These are phyloP conservation scores for Galerina sulciceps DNA, from an alignment of 768 basidiomycete genomes.

Conservation along the genomic window DNA sequence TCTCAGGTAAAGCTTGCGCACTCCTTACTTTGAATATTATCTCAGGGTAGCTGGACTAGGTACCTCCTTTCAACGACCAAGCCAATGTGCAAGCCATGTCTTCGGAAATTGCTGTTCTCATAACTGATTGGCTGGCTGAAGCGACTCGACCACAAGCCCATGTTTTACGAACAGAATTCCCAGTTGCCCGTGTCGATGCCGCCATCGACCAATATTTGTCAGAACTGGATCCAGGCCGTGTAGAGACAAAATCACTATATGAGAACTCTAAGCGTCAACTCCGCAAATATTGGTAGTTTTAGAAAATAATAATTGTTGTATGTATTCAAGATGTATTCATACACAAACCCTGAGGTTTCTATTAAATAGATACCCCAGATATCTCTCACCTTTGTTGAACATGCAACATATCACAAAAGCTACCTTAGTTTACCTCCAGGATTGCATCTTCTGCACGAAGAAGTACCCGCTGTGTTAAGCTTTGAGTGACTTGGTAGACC, in stretches of 20 bases:
- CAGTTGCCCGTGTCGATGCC: conserved; percentile 75
- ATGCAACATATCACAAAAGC: no score
- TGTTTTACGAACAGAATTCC: conserved; percentile 67
- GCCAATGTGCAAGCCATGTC: conserved; percentile 80
- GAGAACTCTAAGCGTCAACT: conserved; percentile 75
- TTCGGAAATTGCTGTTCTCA: conserved; percentile 79
- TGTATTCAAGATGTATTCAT: conserved; percentile 12
- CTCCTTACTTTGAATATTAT: not conserved
- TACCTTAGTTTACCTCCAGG: conserved; percentile 62
- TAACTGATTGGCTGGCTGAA: conserved; percentile 81
- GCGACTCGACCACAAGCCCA: conserved; percentile 75
- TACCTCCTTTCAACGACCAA: conserved; percentile 85
- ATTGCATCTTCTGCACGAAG: conserved; percentile 81
- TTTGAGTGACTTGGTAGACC: conserved; percentile 70
- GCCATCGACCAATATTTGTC: conserved; percentile 76
- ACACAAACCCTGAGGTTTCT: conserved; percentile 2
- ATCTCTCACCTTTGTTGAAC: not conserved
- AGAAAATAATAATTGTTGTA: conserved; percentile 14
- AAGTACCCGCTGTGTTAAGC: conserved; percentile 59
- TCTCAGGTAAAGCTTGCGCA: conserved; percentile 66
- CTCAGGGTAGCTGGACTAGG: conserved; percentile 39
- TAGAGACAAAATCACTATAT: conserved; percentile 67
- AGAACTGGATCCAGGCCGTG: conserved; percentile 65
- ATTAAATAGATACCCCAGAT: conserved; percentile 5
- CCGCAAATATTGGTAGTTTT: conserved; percentile 66